phyloP scores from a whole-genome alignment of 805 yeast species.

The Candida namnaoensis region DNA sequence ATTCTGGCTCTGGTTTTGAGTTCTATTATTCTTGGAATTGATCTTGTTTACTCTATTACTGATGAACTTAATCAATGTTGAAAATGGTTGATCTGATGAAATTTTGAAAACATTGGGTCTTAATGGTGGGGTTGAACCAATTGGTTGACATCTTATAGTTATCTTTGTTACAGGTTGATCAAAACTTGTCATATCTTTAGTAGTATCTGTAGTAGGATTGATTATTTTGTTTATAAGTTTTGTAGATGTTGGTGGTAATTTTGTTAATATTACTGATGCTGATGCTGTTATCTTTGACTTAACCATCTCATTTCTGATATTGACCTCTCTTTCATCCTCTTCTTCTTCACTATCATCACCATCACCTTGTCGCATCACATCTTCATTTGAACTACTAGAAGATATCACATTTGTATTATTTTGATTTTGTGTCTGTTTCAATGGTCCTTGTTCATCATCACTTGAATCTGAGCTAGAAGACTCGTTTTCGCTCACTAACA shows the following conservation, averaged over 20 bases:
- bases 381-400: background rate
- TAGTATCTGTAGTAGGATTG: background rate
- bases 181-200: too few relatives aligned
- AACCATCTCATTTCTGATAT: conserved; percentile 12
- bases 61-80: conserved; percentile 36
- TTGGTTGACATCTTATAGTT: conserved; percentile 47
- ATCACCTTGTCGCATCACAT: background rate
- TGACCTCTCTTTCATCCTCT: conserved; percentile 12
- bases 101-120: conserved; percentile 43
- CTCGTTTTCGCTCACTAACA: too few relatives aligned
- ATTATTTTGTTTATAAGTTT: conserved; percentile 6
- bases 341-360: conserved; percentile 11
- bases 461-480: too few relatives aligned
- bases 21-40: conserved; percentile 4
- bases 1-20: too few relatives aligned
- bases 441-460: too few relatives aligned
- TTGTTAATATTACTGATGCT: conserved; percentile 14
- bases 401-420: too few relatives aligned
- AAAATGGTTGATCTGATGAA: conserved; percentile 35
- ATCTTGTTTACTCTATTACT: conserved; percentile 26
- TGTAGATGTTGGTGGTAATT: conserved; percentile 11
- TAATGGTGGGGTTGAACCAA: conserved; percentile 47
- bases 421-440: too few relatives aligned
- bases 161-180: conserved; percentile 8
- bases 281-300: conserved; percentile 12